phyloP scores from a whole-genome alignment of 2,329 filamentous ascomycete species.

The Sporothrix pseudoabietina region DNA sequence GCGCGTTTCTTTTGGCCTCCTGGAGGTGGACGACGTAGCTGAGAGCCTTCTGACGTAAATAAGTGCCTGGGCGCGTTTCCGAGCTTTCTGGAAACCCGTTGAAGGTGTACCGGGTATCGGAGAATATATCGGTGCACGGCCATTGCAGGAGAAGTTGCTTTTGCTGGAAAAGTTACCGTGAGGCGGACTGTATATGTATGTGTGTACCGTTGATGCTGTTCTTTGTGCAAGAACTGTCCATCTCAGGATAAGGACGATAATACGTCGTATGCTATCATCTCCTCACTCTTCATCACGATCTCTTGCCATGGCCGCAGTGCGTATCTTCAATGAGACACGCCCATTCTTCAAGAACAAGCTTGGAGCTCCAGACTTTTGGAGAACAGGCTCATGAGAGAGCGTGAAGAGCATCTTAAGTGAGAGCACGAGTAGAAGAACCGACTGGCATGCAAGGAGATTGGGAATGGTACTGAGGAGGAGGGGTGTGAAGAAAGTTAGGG shows the following conservation, averaged over 20 bases:
- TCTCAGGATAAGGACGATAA: neutral
- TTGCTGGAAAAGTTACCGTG: neutral
- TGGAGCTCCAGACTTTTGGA: slow-evolving; percentile 7
- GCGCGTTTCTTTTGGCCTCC: neutral
- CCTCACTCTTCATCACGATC: neutral
- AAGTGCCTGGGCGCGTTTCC: neutral
- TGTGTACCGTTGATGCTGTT: neutral
- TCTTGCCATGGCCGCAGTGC: slow-evolving; percentile 2
- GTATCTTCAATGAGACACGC: slow-evolving; percentile 24
- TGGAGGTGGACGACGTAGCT: neutral
- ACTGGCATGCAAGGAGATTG: slow-evolving; percentile 36
- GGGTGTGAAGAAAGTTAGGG: neutral
- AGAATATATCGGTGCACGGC: slow-evolving; percentile 1
- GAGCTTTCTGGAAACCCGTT: slow-evolving; percentile 17
- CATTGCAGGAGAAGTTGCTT: neutral
- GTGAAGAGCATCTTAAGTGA: neutral
- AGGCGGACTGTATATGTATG: no score
- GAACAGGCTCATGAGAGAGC: neutral
- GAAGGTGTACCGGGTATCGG: neutral
- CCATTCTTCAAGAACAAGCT: slow-evolving; percentile 29
- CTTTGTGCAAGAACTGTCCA: neutral
- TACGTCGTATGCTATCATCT: neutral
- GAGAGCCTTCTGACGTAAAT: neutral
- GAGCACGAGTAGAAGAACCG: neutral
- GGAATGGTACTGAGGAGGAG: neutral